These are phyloP conservation scores for Melocanna baccifera DNA, from an alignment of 176 grass and related monocot species.

Conservation along the genomic window DNA sequence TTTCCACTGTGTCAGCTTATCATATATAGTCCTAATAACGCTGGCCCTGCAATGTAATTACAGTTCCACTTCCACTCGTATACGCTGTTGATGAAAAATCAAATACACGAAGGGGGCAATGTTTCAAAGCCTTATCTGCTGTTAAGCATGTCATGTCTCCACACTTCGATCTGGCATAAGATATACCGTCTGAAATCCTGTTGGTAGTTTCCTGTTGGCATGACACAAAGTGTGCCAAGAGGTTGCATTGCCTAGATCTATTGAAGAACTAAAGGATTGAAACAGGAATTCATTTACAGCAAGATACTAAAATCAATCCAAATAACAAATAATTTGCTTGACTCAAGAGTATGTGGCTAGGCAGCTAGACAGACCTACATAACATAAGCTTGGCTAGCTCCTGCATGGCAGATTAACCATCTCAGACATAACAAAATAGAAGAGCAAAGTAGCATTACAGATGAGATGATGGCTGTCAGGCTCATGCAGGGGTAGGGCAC, in stretches of 20 bases:
- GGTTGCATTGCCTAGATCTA: background rate
- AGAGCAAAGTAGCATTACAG: background rate
- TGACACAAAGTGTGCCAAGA: background rate
- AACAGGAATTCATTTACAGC: background rate
- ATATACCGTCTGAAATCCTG: background rate
- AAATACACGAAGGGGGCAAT: background rate
- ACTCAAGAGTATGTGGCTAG: background rate
- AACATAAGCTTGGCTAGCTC: no score
- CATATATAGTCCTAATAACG: background rate
- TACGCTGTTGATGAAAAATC: conserved; percentile 20
- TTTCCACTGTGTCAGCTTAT: background rate
- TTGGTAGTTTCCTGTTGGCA: background rate
- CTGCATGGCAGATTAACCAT: background rate
- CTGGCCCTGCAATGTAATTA: conserved; percentile 26
- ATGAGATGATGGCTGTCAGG: background rate
- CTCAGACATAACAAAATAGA: background rate
- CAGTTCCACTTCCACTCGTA: background rate
- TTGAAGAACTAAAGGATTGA: background rate
- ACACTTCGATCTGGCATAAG: background rate
- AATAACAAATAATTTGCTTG: background rate
- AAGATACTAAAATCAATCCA: background rate
- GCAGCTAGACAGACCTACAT: no score
- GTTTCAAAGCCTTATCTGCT: background rate
- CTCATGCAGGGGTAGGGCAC: background rate
- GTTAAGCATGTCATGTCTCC: background rate